Evolutionary conservation across 352 stramenopile species (phyloP).

Genomic region (Synura sp.): DNA sequence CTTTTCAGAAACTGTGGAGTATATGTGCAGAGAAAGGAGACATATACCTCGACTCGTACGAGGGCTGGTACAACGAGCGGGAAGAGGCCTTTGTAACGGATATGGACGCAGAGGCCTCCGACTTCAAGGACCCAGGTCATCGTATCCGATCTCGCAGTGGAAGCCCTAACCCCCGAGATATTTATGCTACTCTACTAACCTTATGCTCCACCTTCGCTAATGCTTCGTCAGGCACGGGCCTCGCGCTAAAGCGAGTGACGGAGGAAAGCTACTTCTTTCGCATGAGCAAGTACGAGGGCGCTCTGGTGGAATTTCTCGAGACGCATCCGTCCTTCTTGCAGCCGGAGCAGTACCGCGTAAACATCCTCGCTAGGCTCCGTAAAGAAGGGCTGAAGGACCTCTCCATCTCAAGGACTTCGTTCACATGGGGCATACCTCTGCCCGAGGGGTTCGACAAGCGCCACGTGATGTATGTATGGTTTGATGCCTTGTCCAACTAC

Average conservation of each 20-base stretch:
- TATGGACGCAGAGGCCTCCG: constrained; percentile 83
- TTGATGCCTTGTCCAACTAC: constrained; percentile 99
- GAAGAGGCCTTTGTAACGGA: constrained; percentile 99
- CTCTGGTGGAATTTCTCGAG: constrained; percentile 89
- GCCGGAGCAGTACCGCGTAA: constrained; percentile 85
- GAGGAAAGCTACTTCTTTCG: constrained; percentile 99
- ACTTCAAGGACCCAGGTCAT: constrained; percentile 92
- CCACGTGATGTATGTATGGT: constrained; percentile 99
- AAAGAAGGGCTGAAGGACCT: constrained; percentile 90
- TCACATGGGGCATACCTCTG: constrained; percentile 84
- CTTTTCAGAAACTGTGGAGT: constrained; percentile 6
- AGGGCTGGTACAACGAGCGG: constrained; percentile 98
- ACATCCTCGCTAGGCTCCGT: constrained; percentile 85
- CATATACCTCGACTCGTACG: constrained; percentile 95
- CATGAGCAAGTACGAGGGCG: constrained; percentile 88
- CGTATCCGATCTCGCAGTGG: too few species aligned
- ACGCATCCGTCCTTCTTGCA: constrained; percentile 91
- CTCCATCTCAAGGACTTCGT: constrained; percentile 93
- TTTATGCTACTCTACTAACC: too few species aligned
- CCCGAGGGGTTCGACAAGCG: constrained; percentile 80
- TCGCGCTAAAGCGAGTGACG: constrained; percentile 91
- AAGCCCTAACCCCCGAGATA: constrained; percentile 41
- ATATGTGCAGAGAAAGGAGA: constrained; percentile 64
- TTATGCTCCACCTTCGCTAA: background rate
- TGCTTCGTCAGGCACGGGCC: constrained; percentile 73